Conservation (phyloP, 805 yeast species). For the Torulaspora indica region DNA sequence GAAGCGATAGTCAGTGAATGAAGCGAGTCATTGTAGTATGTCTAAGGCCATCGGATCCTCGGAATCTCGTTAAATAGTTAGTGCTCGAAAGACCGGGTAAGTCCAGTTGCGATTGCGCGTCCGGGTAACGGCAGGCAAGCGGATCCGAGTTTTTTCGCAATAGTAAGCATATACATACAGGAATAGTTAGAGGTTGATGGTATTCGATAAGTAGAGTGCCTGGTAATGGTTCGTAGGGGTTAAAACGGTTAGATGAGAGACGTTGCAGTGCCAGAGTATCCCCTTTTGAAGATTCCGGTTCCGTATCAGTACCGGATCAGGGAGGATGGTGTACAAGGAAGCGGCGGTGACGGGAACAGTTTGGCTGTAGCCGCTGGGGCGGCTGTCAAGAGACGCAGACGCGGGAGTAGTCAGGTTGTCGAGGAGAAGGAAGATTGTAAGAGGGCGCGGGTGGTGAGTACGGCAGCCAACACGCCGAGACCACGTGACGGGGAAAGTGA, state of each 20-base stretch:
- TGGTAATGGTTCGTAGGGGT: neutral
- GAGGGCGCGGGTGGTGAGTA: conserved; percentile 7
- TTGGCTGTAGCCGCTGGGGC: neutral
- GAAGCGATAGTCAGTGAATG: too few relatives aligned
- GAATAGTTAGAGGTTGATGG: too few relatives aligned
- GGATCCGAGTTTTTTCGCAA: neutral
- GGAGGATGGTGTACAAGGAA: conserved; percentile 6
- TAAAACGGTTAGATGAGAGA: conserved; percentile 8
- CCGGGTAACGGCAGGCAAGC: neutral
- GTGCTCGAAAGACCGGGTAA: too few relatives aligned
- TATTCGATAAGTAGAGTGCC: neutral
- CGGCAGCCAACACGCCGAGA: too few relatives aligned
- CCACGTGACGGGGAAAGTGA: neutral
- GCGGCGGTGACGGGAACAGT: neutral
- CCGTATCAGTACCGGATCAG: conserved; percentile 25
- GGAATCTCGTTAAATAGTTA: too few relatives aligned
- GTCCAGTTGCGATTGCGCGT: too few relatives aligned
- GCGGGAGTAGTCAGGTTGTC: conserved; percentile 9
- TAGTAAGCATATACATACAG: neutral
- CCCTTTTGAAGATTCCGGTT: conserved; percentile 26
- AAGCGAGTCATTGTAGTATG: too few relatives aligned
- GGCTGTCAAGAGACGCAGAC: conserved; percentile 7
- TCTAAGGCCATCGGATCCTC: too few relatives aligned
- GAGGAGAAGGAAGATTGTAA: conserved; percentile 9
- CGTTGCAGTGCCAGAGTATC: conserved; percentile 20